A percentile compares a stretch with the other conserved stretches of the same genome.
Evolutionary conservation across 177 flowering plant species (phyloP).

Genomic region (Vitis hybrid): DNA sequence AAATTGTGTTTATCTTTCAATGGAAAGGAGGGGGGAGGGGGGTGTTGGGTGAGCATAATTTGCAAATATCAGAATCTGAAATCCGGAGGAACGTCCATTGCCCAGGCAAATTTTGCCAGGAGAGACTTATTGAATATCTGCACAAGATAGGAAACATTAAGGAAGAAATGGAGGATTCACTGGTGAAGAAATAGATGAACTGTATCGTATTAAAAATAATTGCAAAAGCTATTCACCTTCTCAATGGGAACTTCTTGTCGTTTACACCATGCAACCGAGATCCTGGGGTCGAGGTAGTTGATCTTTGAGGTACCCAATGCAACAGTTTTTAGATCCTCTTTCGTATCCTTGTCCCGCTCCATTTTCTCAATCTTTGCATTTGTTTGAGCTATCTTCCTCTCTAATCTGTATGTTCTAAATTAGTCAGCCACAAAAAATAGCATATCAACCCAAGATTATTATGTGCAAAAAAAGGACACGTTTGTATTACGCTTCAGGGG

Average conservation of each 20-base stretch:
- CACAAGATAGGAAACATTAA: not conserved
- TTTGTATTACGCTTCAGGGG: slow-evolving; percentile 73
- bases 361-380: slow-evolving; percentile 75
- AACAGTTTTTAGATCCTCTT: slow-evolving; percentile 90
- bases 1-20: too few species aligned
- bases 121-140: slow-evolving; percentile 94
- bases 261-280: slow-evolving; percentile 99
- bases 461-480: not conserved
- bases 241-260: slow-evolving; percentile 97
- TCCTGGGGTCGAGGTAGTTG: slow-evolving; percentile 94
- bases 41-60: too few species aligned
- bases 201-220: not conserved
- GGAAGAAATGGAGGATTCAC: not conserved
- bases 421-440: not conserved
- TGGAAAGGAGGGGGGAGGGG: too few species aligned
- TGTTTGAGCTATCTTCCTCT: slow-evolving; percentile 75
- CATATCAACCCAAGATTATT: not conserved
- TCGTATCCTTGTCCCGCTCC: slow-evolving; percentile 66
- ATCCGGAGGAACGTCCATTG: slow-evolving; percentile 85
- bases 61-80: slow-evolving; percentile 67
- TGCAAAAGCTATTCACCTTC: slow-evolving; percentile 47
- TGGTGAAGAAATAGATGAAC: too few species aligned
- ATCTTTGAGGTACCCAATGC: slow-evolving; percentile 97
- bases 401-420: slow-evolving; percentile 44
- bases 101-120: slow-evolving; percentile 90